These are phyloP conservation scores for Paramecium sonneborni DNA, from an alignment of 73 alveolate species.

Conservation along the genomic window DNA sequence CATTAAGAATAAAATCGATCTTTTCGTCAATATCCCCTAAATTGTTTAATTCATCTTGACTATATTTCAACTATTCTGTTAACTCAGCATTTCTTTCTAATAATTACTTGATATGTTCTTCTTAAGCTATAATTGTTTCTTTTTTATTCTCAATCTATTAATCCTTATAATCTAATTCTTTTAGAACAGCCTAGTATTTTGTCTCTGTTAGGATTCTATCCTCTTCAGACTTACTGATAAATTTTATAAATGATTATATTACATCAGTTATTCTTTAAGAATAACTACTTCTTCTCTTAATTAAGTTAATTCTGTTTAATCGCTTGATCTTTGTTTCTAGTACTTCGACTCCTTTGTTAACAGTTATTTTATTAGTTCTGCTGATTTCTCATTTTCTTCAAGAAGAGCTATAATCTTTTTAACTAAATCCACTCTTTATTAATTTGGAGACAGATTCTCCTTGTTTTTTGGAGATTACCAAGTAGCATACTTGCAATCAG, in stretches of 20 bases:
- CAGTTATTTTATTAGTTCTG: background rate
- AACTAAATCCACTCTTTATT: constrained; percentile 4
- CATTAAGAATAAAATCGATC: background rate
- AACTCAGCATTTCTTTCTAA: constrained; percentile 33
- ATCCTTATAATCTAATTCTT: constrained; percentile 34
- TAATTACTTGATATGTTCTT: constrained; percentile 20
- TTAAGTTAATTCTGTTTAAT: background rate
- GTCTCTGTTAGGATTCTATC: constrained; percentile 11
- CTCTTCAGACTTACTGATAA: background rate
- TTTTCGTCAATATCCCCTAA: constrained; percentile 26
- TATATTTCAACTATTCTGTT: constrained; percentile 1
- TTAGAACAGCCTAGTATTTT: background rate
- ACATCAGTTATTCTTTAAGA: background rate
- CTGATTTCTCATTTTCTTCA: constrained; percentile 47
- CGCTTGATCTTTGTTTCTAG: background rate
- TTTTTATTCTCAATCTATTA: constrained; percentile 1
- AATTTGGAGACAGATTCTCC: constrained; percentile 11
- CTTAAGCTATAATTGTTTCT: background rate
- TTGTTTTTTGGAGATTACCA: constrained; percentile 16
- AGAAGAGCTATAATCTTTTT: constrained; percentile 16
- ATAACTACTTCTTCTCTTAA: background rate
- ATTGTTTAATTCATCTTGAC: background rate
- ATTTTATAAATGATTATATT: background rate
- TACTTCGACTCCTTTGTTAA: background rate
- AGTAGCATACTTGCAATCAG: constrained; percentile 16